phyloP scores from a whole-genome alignment of 2,329 filamentous ascomycete species.

The Neophaeococcomyces aloes region DNA sequence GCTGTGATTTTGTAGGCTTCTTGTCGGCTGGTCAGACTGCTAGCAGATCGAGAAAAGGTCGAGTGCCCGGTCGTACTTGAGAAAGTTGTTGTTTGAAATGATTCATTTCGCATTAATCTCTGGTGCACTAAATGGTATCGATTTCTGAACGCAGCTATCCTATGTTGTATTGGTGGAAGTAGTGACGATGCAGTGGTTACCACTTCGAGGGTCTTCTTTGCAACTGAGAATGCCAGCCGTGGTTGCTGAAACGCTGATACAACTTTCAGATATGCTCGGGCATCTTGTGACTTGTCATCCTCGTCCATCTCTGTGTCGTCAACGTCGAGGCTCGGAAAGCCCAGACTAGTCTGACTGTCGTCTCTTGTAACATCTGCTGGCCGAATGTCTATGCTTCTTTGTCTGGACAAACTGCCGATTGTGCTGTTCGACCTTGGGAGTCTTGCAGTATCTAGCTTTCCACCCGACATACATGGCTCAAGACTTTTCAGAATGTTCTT shows the following conservation, averaged over 20 bases:
- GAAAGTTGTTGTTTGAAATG: conserved; percentile 75
- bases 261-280: conserved; percentile 73
- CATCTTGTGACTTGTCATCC: conserved; percentile 55
- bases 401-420: conserved; percentile 41
- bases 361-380: conserved; percentile 41
- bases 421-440: conserved; percentile 34
- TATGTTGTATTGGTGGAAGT: conserved; percentile 67
- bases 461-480: conserved; percentile 83
- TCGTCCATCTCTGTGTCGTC: conserved; percentile 42
- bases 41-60: conserved; percentile 49
- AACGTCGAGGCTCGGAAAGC: conserved; percentile 40
- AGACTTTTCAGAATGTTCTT: conserved; percentile 73
- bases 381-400: conserved; percentile 38
- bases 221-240: conserved; percentile 35
- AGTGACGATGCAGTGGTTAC: conserved; percentile 56
- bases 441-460: conserved; percentile 46
- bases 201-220: conserved; percentile 83
- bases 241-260: conserved; percentile 80
- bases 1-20: conserved; percentile 80
- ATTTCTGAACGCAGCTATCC: conserved; percentile 77
- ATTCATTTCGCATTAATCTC: conserved; percentile 80
- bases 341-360: conserved; percentile 57
- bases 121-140: conserved; percentile 89
- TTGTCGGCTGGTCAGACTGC: conserved; percentile 42
- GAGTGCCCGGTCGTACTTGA: conserved; percentile 45